phyloP scores from a whole-genome alignment of 2,329 filamentous ascomycete species.

The Ampelomyces quisqualis region DNA sequence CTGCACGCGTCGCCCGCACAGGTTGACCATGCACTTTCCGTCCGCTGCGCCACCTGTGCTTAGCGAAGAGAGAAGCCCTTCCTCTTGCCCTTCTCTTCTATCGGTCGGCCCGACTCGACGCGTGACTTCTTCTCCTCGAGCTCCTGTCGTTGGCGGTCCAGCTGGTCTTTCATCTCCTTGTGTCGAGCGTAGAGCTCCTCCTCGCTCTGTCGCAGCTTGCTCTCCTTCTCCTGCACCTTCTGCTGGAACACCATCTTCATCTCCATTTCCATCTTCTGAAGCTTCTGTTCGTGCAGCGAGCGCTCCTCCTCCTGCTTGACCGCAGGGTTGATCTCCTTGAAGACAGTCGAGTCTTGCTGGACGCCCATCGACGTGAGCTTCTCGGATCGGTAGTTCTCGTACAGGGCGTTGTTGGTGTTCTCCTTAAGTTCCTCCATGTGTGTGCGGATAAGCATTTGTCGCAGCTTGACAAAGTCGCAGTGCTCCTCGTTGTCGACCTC shows the following conservation, averaged over 20 bases:
- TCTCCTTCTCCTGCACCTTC: slow-evolving; percentile 99
- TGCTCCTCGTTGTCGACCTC: slow-evolving; percentile 99
- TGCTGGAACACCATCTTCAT: slow-evolving; percentile 99
- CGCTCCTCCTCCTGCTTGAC: slow-evolving; percentile 99
- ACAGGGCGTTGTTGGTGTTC: slow-evolving; percentile 97
- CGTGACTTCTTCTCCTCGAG: slow-evolving; percentile 98
- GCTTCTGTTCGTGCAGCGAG: slow-evolving; percentile 96
- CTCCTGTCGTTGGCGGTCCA: slow-evolving; percentile 90
- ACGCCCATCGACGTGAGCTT: slow-evolving; percentile 99
- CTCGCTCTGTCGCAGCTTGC: slow-evolving; percentile 98
- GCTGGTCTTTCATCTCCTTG: slow-evolving; percentile 99
- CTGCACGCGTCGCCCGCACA: slow-evolving; percentile 26
- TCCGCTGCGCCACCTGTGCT: slow-evolving; percentile 17
- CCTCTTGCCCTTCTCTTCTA: slow-evolving; percentile 98
- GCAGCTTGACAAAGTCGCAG: slow-evolving; percentile 99
- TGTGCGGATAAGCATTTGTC: slow-evolving; percentile 99
- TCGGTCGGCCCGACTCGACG: slow-evolving; percentile 88
- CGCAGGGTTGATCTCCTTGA: slow-evolving; percentile 99
- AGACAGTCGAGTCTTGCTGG: slow-evolving; percentile 96
- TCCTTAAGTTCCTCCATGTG: slow-evolving; percentile 99
- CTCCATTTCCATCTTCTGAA: slow-evolving; percentile 99
- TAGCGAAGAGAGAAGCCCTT: slow-evolving; percentile 99
- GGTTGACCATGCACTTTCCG: slow-evolving; percentile 9
- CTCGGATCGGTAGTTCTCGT: slow-evolving; percentile 99
- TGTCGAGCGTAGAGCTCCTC: slow-evolving; percentile 97